These are phyloP conservation scores for Secale cereale DNA, from an alignment of 176 grass and related monocot genomes.

Conservation along the genomic window DNA sequence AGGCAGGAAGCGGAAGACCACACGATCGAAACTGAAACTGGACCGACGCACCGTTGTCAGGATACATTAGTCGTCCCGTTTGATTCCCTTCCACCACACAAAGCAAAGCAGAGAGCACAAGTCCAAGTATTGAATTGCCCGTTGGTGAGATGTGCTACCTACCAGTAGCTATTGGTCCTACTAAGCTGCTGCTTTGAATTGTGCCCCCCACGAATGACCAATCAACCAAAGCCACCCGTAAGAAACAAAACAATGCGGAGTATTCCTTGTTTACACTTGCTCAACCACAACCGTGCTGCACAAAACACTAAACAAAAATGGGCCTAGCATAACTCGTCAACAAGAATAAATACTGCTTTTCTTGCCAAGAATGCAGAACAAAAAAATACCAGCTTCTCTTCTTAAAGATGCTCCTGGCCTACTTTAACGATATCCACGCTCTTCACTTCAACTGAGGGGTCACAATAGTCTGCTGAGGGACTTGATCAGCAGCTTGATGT, in stretches of 20 bases:
- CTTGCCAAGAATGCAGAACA: constrained; percentile 3
- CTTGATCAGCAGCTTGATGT: constrained; percentile 88
- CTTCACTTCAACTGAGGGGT: constrained; percentile 24
- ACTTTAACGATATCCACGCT: not conserved
- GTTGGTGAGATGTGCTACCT: not conserved
- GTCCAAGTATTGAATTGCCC: not conserved
- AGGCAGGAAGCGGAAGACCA: too few relatives aligned
- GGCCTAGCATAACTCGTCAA: not conserved
- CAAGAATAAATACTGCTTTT: not conserved
- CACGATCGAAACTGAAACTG: not conserved
- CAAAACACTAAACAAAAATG: constrained; percentile 16
- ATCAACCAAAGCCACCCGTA: not conserved
- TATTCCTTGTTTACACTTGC: constrained; percentile 19
- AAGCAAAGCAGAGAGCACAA: not conserved
- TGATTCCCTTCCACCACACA: not conserved
- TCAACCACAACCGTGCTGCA: not conserved
- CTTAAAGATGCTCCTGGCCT: constrained; percentile 1
- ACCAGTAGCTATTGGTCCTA: not conserved
- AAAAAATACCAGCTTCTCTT: not conserved
- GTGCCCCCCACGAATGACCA: not conserved
- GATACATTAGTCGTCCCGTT: not conserved
- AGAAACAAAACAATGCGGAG: not conserved
- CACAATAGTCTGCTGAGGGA: constrained; percentile 93
- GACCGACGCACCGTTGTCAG: not conserved
- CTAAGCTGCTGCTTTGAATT: not conserved